Percentiles rank a stretch among this genome's conserved stretches.
These are phyloP conservation scores for Tylopilus rubrobrunneus DNA, from an alignment of 768 basidiomycete species.

Conservation along the genomic window DNA sequence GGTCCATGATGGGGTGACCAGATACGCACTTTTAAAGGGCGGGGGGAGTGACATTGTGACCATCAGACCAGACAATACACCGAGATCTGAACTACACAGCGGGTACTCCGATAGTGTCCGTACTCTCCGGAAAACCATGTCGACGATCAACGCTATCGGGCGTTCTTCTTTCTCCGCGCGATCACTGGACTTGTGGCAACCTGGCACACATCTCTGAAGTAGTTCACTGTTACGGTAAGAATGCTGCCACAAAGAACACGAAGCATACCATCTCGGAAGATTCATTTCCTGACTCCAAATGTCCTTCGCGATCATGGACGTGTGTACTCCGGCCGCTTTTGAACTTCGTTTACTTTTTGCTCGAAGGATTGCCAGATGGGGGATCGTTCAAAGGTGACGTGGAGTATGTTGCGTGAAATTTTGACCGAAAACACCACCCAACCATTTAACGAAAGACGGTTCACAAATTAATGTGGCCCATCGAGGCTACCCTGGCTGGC, in stretches of 20 bases:
- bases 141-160: conserved; percentile 1
- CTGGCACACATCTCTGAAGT: neutral
- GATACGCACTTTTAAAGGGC: neutral
- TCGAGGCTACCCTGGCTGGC: too few species aligned
- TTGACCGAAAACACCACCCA: neutral
- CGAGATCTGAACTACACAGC: neutral
- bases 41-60: too few species aligned
- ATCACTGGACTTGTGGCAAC: neutral
- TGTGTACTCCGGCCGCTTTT: neutral
- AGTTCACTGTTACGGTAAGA: neutral
- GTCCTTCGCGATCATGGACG: neutral
- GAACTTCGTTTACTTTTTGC: neutral
- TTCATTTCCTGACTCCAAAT: neutral
- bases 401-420: neutral
- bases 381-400: neutral
- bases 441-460: too few species aligned
- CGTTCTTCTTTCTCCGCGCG: neutral
- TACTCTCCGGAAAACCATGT: neutral
- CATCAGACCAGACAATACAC: neutral
- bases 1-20: too few species aligned
- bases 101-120: neutral
- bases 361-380: too few species aligned
- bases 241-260: neutral
- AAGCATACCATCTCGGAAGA: neutral
- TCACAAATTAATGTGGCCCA: too few species aligned